Base-by-base conservation (phyloP, 2,329 filamentous ascomycete genomes). In the Colletotrichum phormii region DNA sequence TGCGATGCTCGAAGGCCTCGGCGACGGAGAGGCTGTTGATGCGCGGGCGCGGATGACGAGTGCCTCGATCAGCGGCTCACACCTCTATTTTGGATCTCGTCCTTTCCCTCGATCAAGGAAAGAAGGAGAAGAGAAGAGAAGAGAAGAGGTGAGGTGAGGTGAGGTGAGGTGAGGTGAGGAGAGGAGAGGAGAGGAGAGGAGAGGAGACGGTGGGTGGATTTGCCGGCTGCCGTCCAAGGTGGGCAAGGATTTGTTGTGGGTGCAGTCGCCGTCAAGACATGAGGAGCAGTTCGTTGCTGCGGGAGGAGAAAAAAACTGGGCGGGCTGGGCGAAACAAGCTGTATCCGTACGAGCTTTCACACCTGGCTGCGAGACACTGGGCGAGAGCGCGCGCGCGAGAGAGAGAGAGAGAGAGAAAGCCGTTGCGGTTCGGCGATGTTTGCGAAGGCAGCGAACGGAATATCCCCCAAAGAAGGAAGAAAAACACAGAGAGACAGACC, bases 1-100 rank as follows among this genome's bases (percentile, higher is more conserved):
- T 79, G 75, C 75, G 55, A 67, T 69, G 70, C 66, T 72, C 70
- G 46, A 59, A 55, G 46, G 60, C 70, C 66, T 70, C 70, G 60
- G 60, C 70, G 66, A 72, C 60, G 60, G 46, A 72, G 66, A 53
- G 64, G 66, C 55, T 22, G 60, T 61, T 49, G 66, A 57, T 69
- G 66, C 42, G 66, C 70, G 46, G 65, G 60, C 66, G 70, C 66
- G 46, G 54, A 64, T 64, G 70, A 70, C 66, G 70, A 72, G 29
- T 64, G 55, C 66, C 66, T 70, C 70, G 66, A 64, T 70, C 65
- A 57, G 63, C 70, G 70, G 65, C 70, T 72, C 66, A 70, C 66
- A 70, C 70, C 70, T 72, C 66, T 72, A 26, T 33, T 31, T 29
- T 24, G 53, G 58, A 24, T 72, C 66, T 70, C 69, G 60, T 64